phyloP scores from a whole-genome alignment of 208 protist species.

The Plasmodiophora brassicae region DNA sequence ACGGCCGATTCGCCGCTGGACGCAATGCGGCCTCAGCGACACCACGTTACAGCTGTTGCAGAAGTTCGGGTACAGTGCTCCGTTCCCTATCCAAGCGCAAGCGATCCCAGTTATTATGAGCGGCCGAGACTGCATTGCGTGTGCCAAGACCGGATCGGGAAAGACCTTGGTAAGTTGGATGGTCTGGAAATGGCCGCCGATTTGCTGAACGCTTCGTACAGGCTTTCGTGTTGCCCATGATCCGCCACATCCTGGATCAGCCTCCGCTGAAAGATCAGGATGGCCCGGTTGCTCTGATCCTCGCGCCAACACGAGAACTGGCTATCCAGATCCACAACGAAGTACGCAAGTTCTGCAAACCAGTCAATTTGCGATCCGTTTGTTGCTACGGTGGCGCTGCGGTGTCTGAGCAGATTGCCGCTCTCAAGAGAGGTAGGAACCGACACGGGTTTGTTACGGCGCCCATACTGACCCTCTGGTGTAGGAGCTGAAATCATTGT shows the following conservation, averaged over 20 bases:
- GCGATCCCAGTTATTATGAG: slow-evolving; percentile 68
- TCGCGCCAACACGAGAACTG: slow-evolving; percentile 78
- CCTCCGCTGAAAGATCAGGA: slow-evolving; percentile 54
- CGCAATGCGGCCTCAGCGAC: slow-evolving; percentile 50
- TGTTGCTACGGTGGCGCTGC: slow-evolving; percentile 68
- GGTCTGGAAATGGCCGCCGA: not conserved
- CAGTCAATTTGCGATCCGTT: slow-evolving; percentile 1
- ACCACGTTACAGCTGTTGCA: slow-evolving; percentile 44
- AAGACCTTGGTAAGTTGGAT: slow-evolving; percentile 49
- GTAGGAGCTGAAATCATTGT: slow-evolving; percentile 54
- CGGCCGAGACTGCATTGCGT: slow-evolving; percentile 73
- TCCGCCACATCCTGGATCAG: slow-evolving; percentile 73
- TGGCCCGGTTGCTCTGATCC: slow-evolving; percentile 70
- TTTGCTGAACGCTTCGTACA: not conserved
- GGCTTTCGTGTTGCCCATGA: slow-evolving; percentile 72
- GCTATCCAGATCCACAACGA: slow-evolving; percentile 68
- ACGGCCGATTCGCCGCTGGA: slow-evolving; percentile 53
- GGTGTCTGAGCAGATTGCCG: slow-evolving; percentile 69
- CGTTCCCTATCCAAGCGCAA: slow-evolving; percentile 73
- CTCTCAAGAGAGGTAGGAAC: slow-evolving; percentile 72
- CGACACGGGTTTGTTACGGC: too few species aligned
- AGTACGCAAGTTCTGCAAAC: slow-evolving; percentile 48
- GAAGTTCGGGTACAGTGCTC: slow-evolving; percentile 57
- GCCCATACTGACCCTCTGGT: too few species aligned
- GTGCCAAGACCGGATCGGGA: slow-evolving; percentile 69